Evolutionary conservation across 2,329 filamentous ascomycete genomes (phyloP).

Genomic region (Claviceps purpurea): DNA sequence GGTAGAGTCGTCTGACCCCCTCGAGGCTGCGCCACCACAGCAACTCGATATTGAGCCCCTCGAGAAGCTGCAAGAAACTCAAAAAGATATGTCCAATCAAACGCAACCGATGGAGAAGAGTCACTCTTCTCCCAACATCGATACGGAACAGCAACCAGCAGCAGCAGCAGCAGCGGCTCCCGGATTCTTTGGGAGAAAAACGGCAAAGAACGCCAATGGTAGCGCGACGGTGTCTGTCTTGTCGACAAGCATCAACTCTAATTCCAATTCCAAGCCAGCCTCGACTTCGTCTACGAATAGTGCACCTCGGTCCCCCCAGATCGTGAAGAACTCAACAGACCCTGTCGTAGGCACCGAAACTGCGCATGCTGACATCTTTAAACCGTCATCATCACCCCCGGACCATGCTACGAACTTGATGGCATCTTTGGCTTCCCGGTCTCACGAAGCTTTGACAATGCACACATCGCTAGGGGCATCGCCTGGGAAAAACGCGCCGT

Average conservation of each 20-base stretch:
- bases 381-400: slow-evolving; percentile 39
- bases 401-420: slow-evolving; percentile 52
- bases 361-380: slow-evolving; percentile 51
- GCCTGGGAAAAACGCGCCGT: slow-evolving; percentile 20
- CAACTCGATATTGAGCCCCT: slow-evolving; percentile 36
- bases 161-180: slow-evolving; percentile 18
- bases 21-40: slow-evolving; percentile 16
- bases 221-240: slow-evolving; percentile 23
- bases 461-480: slow-evolving; percentile 25
- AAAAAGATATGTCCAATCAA: slow-evolving; percentile 24
- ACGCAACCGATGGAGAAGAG: slow-evolving; percentile 42
- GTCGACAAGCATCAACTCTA: slow-evolving; percentile 35
- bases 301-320: slow-evolving; percentile 21
- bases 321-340: slow-evolving; percentile 36
- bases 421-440: slow-evolving; percentile 52
- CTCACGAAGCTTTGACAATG: slow-evolving; percentile 40
- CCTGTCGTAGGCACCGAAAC: slow-evolving; percentile 56
- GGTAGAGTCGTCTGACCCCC: slow-evolving; percentile 16
- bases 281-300: slow-evolving; percentile 19
- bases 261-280: slow-evolving; percentile 9
- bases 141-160: slow-evolving; percentile 22
- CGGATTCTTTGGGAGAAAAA: slow-evolving; percentile 38
- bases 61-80: slow-evolving; percentile 32
- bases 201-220: slow-evolving; percentile 23
- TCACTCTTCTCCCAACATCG: slow-evolving; percentile 30